These are phyloP conservation scores for Sungouiozyma intestinalis DNA, from an alignment of 805 yeast species.

Conservation along the genomic window DNA sequence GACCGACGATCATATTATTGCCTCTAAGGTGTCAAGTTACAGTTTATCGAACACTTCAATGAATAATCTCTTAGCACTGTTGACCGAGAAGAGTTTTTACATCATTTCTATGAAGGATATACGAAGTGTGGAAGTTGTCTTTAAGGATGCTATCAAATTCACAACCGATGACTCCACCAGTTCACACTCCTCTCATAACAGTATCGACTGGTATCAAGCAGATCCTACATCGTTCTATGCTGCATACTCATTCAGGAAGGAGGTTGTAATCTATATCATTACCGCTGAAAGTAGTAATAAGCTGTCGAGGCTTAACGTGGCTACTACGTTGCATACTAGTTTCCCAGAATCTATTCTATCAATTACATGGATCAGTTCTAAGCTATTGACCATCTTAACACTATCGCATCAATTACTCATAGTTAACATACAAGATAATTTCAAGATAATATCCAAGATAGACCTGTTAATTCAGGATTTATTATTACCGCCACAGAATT, in stretches of 20 bases:
- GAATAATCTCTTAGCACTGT: conserved; percentile 15
- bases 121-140: conserved; percentile 6
- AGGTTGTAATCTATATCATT: conserved; percentile 5
- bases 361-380: conserved; percentile 18
- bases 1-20: neutral
- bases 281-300: neutral
- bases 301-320: neutral
- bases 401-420: conserved; percentile 21
- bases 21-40: conserved; percentile 9
- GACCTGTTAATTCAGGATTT: conserved; percentile 20
- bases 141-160: conserved; percentile 3
- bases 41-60: conserved; percentile 3
- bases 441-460: conserved; percentile 9
- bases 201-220: conserved; percentile 12
- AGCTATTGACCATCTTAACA: conserved; percentile 17
- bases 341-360: conserved; percentile 13
- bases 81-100: conserved; percentile 15
- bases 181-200: neutral
- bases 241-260: conserved; percentile 13
- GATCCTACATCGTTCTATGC: conserved; percentile 6
- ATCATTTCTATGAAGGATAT: conserved; percentile 9
- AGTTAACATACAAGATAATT: conserved; percentile 7
- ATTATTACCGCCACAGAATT: conserved; percentile 19
- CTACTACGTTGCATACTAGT: conserved; percentile 1
- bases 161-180: neutral